Percentiles rank a stretch among this genome's conserved stretches.
Evolutionary conservation across 805 yeast species (phyloP).

Genomic region (Yamadazyma paraphyllophila): DNA sequence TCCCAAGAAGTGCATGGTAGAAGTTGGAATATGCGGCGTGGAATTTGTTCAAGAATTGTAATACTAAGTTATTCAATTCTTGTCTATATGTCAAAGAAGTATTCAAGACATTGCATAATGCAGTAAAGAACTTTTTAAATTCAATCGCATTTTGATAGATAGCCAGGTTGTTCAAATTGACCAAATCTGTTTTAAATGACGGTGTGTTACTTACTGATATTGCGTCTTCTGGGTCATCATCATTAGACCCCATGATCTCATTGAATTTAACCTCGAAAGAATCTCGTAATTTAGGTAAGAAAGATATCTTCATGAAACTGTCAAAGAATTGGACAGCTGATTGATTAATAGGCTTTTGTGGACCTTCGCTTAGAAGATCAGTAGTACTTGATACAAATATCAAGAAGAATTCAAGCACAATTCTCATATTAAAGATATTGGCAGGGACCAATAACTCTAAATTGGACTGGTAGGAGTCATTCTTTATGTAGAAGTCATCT

Average conservation of each 20-base stretch:
- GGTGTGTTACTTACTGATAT: not conserved
- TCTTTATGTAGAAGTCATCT: conserved; percentile 52
- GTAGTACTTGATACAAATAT: conserved; percentile 60
- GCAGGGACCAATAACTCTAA: conserved; percentile 68
- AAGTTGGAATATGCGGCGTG: conserved; percentile 30
- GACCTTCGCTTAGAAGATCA: conserved; percentile 1
- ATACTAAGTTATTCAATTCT: conserved; percentile 49
- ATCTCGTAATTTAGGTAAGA: conserved; percentile 61
- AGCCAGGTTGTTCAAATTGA: conserved; percentile 7
- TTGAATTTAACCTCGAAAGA: conserved; percentile 54
- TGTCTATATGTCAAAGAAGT: conserved; percentile 57
- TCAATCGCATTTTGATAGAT: conserved; percentile 44
- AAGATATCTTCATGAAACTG: conserved; percentile 61
- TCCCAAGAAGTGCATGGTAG: conserved; percentile 33
- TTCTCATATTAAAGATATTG: conserved; percentile 75
- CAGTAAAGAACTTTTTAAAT: conserved; percentile 46
- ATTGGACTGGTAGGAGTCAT: conserved; percentile 52
- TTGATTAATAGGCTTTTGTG: conserved; percentile 11
- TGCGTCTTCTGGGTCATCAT: conserved; percentile 4
- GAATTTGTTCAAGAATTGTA: conserved; percentile 38
- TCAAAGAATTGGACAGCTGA: conserved; percentile 49
- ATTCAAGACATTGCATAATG: conserved; percentile 52
- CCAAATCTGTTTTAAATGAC: conserved; percentile 1
- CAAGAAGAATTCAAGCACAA: conserved; percentile 70
- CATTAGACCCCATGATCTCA: conserved; percentile 26